Conservation (phyloP, 1,139 yeast genomes). For the Spencermartinsiella ligniputridi region DNA sequence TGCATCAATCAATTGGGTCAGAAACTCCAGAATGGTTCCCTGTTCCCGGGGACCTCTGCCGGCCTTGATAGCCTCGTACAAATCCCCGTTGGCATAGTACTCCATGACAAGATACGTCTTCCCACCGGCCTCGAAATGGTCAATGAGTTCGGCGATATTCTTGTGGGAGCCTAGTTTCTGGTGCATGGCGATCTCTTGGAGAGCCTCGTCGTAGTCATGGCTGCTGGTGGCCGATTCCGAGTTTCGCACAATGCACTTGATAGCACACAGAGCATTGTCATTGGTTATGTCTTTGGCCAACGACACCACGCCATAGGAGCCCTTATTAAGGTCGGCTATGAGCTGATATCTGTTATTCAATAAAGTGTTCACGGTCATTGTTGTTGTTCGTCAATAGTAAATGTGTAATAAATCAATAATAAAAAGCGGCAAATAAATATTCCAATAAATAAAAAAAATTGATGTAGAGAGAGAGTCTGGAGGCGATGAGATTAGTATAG, state of each 20-base stretch:
- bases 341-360: conserved; percentile 55
- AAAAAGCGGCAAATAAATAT: neutral
- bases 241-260: conserved; percentile 59
- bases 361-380: conserved; percentile 6
- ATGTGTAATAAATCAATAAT: no score
- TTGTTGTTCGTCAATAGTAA: neutral
- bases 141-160: conserved; percentile 60
- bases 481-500: no score
- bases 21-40: conserved; percentile 70
- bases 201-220: conserved; percentile 49
- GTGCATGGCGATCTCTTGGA: conserved; percentile 75
- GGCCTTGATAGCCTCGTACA: conserved; percentile 85
- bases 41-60: conserved; percentile 60
- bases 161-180: conserved; percentile 45
- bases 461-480: neutral
- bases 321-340: conserved; percentile 79
- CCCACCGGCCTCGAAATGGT: conserved; percentile 61
- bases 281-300: conserved; percentile 66
- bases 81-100: conserved; percentile 86
- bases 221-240: neutral
- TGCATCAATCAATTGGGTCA: conserved; percentile 72
- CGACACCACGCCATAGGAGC: conserved; percentile 89
- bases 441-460: neutral
- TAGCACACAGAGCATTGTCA: conserved; percentile 62
- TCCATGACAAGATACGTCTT: conserved; percentile 65